Conservation (phyloP, 345 rosid species). For the Citrus mangshanensis region DNA sequence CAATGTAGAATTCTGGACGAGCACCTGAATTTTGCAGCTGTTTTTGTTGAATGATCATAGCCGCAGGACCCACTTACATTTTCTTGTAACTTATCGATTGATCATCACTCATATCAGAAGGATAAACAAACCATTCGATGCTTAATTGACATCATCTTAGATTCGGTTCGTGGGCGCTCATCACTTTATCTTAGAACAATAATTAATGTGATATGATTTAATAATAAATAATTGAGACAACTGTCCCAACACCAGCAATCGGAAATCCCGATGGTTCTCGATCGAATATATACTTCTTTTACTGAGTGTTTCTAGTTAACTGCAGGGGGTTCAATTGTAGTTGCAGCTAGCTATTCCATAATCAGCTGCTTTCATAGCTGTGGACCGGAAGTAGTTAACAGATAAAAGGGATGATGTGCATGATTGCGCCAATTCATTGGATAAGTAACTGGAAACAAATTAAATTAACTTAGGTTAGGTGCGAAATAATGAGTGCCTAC, state of each 20-base stretch:
- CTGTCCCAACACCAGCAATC: background rate
- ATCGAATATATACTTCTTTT: background rate
- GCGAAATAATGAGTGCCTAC: constrained; percentile 17
- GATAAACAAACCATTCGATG: background rate
- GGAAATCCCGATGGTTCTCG: background rate
- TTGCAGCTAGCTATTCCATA: background rate
- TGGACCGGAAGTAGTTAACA: background rate
- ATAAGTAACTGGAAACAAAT: background rate
- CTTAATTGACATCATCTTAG: background rate
- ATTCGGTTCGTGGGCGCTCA: background rate
- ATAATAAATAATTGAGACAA: background rate
- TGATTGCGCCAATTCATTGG: background rate
- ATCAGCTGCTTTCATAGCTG: background rate
- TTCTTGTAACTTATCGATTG: background rate
- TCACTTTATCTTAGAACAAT: background rate
- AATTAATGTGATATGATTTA: background rate
- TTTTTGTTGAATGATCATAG: constrained; percentile 18
- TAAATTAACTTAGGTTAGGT: constrained; percentile 19
- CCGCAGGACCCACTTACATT: constrained; percentile 6
- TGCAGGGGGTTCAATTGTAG: background rate
- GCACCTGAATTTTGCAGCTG: constrained; percentile 12
- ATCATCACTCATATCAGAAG: background rate
- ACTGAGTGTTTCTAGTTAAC: background rate
- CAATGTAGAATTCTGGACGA: constrained; percentile 8
- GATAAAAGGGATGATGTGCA: background rate